These are phyloP conservation scores for Trifolium dubium DNA, from an alignment of 306 rosid genomes.

Conservation along the genomic window DNA sequence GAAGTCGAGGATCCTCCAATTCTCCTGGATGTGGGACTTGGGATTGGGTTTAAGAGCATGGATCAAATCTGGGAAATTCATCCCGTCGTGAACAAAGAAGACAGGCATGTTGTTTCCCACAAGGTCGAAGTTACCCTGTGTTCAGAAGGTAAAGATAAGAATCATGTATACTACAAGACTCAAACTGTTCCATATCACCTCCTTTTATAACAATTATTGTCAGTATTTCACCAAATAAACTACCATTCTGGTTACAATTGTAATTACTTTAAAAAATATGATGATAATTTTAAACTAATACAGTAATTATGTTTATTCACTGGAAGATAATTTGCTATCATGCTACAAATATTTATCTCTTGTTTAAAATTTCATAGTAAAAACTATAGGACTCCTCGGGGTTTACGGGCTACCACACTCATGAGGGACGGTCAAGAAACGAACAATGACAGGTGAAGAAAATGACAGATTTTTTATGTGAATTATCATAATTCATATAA, in stretches of 20 bases:
- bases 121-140: constrained; percentile 93
- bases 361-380: background rate
- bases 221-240: constrained; percentile 21
- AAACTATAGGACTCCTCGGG: constrained; percentile 72
- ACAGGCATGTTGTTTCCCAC: constrained; percentile 95
- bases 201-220: background rate
- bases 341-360: background rate
- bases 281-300: constrained; percentile 1
- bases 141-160: constrained; percentile 51
- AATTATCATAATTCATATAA: background rate
- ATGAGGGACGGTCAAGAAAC: constrained; percentile 78
- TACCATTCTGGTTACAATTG: no score
- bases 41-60: constrained; percentile 96
- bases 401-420: constrained; percentile 95
- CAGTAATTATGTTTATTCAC: background rate
- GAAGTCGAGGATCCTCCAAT: constrained; percentile 89
- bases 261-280: background rate
- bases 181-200: constrained; percentile 4
- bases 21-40: constrained; percentile 91
- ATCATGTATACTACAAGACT: constrained; percentile 48
- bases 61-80: constrained; percentile 93
- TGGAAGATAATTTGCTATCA: background rate
- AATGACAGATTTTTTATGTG: background rate
- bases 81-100: constrained; percentile 82
- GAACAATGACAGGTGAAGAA: constrained; percentile 80